Percentiles rank a stretch among this genome's conserved stretches.
Conservation (phyloP, 2,329 filamentous ascomycete genomes). For the Diaporthe capsici region DNA sequence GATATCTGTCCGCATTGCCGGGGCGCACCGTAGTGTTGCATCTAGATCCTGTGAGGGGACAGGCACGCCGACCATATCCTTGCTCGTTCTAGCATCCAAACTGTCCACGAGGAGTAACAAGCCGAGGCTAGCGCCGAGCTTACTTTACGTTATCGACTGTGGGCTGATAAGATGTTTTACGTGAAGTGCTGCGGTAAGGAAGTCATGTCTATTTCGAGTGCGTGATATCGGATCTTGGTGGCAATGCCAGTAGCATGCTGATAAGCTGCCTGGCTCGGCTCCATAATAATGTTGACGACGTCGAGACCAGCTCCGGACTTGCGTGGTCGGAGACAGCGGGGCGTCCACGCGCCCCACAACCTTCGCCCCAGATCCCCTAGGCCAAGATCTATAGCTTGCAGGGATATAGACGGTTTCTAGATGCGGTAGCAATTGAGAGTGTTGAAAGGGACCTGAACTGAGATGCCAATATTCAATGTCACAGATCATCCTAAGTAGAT, state of each 20-base stretch:
- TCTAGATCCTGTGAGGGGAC: constrained; percentile 13
- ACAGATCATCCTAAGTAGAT: not conserved
- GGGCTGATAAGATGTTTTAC: not conserved
- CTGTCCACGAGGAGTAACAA: not conserved
- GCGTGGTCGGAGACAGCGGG: constrained; percentile 3
- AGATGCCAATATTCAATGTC: not conserved
- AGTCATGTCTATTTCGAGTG: not conserved
- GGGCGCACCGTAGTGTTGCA: constrained; percentile 18
- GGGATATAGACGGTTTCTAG: not conserved
- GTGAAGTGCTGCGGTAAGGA: not conserved
- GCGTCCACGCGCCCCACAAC: not conserved
- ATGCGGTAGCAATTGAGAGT: too few relatives aligned
- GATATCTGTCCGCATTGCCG: constrained; percentile 3
- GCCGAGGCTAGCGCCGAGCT: constrained; percentile 15
- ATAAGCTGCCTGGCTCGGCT: constrained; percentile 10
- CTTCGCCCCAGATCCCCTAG: not conserved
- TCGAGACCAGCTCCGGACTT: not conserved
- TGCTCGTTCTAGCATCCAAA: not conserved
- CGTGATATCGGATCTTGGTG: not conserved
- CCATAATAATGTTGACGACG: not conserved
- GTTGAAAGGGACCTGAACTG: not conserved
- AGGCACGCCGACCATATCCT: not conserved
- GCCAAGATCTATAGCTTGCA: not conserved
- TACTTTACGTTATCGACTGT: not conserved
- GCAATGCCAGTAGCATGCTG: not conserved